These are phyloP conservation scores for Jimgerdemannia flammicorona DNA, from an alignment of 192 early-diverging fungal genomes.

Conservation along the genomic window DNA sequence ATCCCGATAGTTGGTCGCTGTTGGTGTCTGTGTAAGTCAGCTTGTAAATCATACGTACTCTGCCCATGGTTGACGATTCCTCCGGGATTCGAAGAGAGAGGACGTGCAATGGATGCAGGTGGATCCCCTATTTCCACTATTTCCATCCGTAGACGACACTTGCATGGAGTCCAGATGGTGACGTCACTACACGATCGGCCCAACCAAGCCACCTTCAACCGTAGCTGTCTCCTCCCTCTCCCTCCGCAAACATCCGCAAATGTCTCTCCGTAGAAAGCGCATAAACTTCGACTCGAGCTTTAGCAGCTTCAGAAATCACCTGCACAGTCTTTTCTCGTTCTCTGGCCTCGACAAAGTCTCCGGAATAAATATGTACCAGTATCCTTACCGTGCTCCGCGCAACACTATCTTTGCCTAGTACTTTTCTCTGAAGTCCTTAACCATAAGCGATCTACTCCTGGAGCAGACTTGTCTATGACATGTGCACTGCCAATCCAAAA, in stretches of 20 bases:
- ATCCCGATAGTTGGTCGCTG: not conserved
- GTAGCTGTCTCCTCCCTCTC: too few relatives aligned
- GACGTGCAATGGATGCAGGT: too few relatives aligned
- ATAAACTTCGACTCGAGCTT: slow-evolving; percentile 50
- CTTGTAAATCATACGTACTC: slow-evolving; percentile 5
- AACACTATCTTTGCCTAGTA: not conserved
- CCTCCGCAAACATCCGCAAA: slow-evolving; percentile 1
- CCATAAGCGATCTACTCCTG: not conserved
- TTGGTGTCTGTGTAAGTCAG: not conserved
- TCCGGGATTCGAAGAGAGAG: not conserved
- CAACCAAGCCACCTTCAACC: too few relatives aligned
- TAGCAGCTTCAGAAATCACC: slow-evolving; percentile 36
- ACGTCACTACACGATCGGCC: too few relatives aligned
- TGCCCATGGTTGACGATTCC: slow-evolving; percentile 1
- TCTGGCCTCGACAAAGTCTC: slow-evolving; percentile 44
- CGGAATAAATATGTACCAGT: slow-evolving; percentile 75
- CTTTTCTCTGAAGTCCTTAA: not conserved
- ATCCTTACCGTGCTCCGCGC: slow-evolving; percentile 16
- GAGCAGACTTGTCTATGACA: slow-evolving; percentile 67
- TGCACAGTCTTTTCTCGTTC: slow-evolving; percentile 52
- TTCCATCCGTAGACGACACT: too few relatives aligned
- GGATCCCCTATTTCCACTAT: too few relatives aligned
- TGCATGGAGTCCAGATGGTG: too few relatives aligned
- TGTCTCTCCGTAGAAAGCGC: slow-evolving; percentile 51
- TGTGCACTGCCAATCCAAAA: slow-evolving; percentile 73